phyloP scores from a whole-genome alignment of 2,329 filamentous ascomycete species.

The Fusarium solani-melongenae region DNA sequence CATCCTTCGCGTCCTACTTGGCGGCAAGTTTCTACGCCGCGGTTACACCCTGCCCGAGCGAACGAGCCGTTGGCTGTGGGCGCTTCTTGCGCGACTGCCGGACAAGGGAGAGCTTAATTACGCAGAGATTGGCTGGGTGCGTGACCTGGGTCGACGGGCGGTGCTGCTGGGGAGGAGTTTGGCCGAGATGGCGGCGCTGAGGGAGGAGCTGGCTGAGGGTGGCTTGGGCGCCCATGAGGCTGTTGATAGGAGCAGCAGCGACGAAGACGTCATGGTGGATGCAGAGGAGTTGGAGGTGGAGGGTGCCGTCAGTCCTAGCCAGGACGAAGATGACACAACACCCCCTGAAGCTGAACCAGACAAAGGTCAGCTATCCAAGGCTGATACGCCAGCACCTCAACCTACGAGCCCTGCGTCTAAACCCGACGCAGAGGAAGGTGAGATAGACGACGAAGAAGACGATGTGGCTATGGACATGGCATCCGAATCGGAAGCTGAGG shows the following conservation, averaged over 20 bases:
- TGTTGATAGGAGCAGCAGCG: constrained; percentile 58
- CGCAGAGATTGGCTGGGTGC: constrained; percentile 78
- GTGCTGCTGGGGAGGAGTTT: constrained; percentile 68
- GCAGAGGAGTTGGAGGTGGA: constrained; percentile 47
- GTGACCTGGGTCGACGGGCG: constrained; percentile 84
- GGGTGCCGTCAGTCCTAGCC: constrained; percentile 37
- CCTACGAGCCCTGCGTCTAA: constrained; percentile 2
- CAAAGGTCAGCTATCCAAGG: constrained; percentile 12
- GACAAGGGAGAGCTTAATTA: constrained; percentile 80
- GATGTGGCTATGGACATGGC: constrained; percentile 58
- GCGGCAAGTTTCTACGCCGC: constrained; percentile 70
- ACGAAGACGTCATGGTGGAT: constrained; percentile 51
- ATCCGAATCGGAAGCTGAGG: constrained; percentile 49
- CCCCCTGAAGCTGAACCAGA: constrained; percentile 3
- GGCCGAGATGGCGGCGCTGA: constrained; percentile 62
- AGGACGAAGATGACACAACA: constrained; percentile 21
- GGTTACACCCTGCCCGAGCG: constrained; percentile 70
- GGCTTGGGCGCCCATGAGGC: constrained; percentile 57
- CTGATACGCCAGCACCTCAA: not conserved
- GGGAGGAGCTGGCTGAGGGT: constrained; percentile 55
- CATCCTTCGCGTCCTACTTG: constrained; percentile 74
- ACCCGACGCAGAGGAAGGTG: constrained; percentile 38
- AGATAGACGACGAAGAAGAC: constrained; percentile 44
- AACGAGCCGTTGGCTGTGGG: constrained; percentile 88
- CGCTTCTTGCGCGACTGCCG: constrained; percentile 78